These are phyloP conservation scores for Massarina eburnea DNA, from an alignment of 2,329 filamentous ascomycete species.

Conservation along the genomic window DNA sequence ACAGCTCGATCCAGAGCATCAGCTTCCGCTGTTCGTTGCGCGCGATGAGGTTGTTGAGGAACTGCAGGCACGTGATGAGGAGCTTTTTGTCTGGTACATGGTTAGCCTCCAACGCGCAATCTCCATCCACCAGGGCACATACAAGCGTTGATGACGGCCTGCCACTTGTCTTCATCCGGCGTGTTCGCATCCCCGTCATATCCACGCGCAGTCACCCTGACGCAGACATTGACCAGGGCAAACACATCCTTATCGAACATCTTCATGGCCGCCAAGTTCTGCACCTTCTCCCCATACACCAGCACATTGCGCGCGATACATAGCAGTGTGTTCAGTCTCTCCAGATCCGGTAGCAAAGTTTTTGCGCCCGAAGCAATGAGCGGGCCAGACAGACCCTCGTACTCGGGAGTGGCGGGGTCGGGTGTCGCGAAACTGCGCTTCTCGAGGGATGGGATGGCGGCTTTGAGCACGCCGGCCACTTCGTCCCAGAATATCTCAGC, in stretches of 20 bases:
- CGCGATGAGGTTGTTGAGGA: conserved; percentile 66
- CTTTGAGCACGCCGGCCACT: conserved; percentile 58
- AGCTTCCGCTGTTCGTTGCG: conserved; percentile 67
- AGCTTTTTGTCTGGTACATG: conserved; percentile 57
- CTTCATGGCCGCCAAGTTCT: conserved; percentile 63
- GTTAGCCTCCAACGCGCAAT: conserved; percentile 7
- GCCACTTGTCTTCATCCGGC: conserved; percentile 65
- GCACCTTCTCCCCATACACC: conserved; percentile 61
- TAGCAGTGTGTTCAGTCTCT: conserved; percentile 63
- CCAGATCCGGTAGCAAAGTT: conserved; percentile 62
- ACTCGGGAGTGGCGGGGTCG: conserved; percentile 57
- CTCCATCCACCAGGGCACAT: conserved; percentile 1
- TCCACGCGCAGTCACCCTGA: conserved; percentile 64
- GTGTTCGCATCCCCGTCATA: conserved; percentile 66
- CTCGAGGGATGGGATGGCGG: conserved; percentile 63
- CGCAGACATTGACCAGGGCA: conserved; percentile 63
- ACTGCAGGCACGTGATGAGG: conserved; percentile 66
- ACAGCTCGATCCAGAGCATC: conserved; percentile 66
- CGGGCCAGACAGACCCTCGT: conserved; percentile 61
- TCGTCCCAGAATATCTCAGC: conserved; percentile 62
- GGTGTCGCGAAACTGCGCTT: conserved; percentile 63
- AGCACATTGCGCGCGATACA: conserved; percentile 64
- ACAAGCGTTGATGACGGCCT: conserved; percentile 64
- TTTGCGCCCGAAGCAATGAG: conserved; percentile 63
- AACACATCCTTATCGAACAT: conserved; percentile 64